These are phyloP conservation scores for Leccinum broughii DNA, from an alignment of 768 basidiomycete species.

Conservation along the genomic window DNA sequence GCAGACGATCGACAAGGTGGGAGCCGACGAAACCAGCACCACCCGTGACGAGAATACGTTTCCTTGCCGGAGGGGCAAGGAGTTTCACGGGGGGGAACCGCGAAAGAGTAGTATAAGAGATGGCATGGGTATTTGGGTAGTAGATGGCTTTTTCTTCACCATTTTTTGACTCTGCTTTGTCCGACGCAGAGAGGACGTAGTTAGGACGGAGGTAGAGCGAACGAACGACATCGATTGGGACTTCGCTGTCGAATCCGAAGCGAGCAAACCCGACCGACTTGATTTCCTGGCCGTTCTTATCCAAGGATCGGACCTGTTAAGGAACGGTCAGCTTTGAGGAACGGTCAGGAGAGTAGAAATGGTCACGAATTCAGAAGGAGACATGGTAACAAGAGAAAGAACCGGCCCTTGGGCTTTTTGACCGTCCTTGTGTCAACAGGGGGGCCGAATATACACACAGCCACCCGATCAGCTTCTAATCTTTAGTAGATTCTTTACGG, in stretches of 20 bases:
- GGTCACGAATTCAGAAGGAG: slow-evolving; percentile 23
- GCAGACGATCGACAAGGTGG: slow-evolving; percentile 95
- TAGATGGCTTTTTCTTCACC: slow-evolving; percentile 59
- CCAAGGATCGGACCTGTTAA: slow-evolving; percentile 59
- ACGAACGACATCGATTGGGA: slow-evolving; percentile 76
- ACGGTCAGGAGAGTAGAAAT: neutral
- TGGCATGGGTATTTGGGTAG: slow-evolving; percentile 73
- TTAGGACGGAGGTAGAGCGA: slow-evolving; percentile 87
- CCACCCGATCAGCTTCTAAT: slow-evolving; percentile 1
- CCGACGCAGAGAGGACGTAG: slow-evolving; percentile 54
- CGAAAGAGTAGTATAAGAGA: slow-evolving; percentile 90
- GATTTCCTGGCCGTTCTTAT: slow-evolving; percentile 76
- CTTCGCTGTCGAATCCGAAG: slow-evolving; percentile 90
- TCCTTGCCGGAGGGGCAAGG: slow-evolving; percentile 72
- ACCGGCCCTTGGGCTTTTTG: neutral
- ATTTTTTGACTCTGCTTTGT: slow-evolving; percentile 40
- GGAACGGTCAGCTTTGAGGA: slow-evolving; percentile 8
- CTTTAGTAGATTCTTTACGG: too few relatives aligned
- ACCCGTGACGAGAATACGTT: slow-evolving; percentile 92
- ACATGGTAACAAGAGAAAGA: slow-evolving; percentile 12
- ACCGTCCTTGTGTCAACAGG: neutral
- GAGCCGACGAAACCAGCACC: slow-evolving; percentile 99
- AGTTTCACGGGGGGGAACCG: slow-evolving; percentile 93
- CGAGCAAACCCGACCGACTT: slow-evolving; percentile 77
- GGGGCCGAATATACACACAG: slow-evolving; percentile 9